These are phyloP conservation scores for Paramecium octaurelia DNA, from an alignment of 73 alveolate genomes.

Conservation along the genomic window DNA sequence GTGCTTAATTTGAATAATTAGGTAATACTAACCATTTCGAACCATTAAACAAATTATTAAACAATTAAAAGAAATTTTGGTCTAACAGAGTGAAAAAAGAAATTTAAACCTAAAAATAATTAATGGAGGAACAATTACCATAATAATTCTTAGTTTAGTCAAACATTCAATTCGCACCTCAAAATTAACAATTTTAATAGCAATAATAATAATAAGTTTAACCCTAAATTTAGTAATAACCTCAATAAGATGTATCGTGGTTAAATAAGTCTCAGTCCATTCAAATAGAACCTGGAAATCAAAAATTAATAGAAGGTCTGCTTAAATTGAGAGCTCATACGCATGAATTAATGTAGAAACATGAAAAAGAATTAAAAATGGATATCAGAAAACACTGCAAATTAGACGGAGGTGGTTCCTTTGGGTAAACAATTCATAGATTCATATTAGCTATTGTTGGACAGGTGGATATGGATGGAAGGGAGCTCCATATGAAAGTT, in stretches of 20 bases:
- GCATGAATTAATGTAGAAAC: neutral
- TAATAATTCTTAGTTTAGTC: neutral
- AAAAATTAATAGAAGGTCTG: neutral
- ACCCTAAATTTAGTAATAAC: neutral
- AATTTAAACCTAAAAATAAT: neutral
- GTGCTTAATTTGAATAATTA: neutral
- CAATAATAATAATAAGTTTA: neutral
- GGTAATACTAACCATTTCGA: neutral
- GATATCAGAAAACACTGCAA: neutral
- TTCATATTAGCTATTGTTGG: constrained; percentile 6
- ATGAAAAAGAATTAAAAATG: neutral
- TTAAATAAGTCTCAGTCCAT: neutral
- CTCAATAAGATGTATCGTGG: neutral
- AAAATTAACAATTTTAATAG: neutral
- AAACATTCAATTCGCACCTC: neutral
- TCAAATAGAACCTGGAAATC: neutral
- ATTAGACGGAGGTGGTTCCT: constrained; percentile 32
- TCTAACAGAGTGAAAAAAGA: neutral
- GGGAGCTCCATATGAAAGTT: neutral
- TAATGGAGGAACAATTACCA: neutral
- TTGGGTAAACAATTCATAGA: neutral
- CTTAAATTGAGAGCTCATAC: neutral
- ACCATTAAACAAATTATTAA: neutral
- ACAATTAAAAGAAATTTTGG: constrained; percentile 2
- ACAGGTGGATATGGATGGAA: constrained; percentile 51